These are phyloP conservation scores for Comarum palustre DNA, from an alignment of 306 rosid genomes.

Conservation along the genomic window DNA sequence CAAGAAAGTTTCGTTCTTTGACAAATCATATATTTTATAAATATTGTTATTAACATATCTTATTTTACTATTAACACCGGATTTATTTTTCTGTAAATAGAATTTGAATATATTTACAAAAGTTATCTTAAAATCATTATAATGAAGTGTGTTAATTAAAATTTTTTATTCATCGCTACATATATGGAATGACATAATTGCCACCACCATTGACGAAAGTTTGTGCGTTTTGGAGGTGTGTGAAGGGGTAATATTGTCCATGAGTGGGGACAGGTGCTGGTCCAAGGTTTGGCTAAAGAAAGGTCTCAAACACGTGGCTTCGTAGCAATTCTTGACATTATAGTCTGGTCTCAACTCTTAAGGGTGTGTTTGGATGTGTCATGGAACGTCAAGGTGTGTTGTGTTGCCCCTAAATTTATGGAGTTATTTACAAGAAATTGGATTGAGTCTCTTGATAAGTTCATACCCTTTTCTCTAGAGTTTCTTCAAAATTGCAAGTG, in stretches of 20 bases:
- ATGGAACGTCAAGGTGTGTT: neutral
- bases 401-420: neutral
- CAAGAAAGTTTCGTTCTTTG: neutral
- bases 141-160: too few relatives aligned
- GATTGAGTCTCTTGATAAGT: constrained; percentile 9
- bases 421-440: neutral
- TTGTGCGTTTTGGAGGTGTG: neutral
- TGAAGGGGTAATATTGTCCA: neutral
- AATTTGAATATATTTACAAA: too few relatives aligned
- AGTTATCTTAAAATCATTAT: too few relatives aligned
- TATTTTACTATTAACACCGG: too few relatives aligned
- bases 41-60: too few relatives aligned
- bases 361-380: constrained; percentile 15
- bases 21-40: neutral
- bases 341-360: neutral
- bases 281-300: neutral
- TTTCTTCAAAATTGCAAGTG: neutral
- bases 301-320: constrained; percentile 15
- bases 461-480: neutral
- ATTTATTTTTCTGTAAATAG: too few relatives aligned
- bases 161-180: constrained; percentile 6
- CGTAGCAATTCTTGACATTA: neutral
- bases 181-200: constrained; percentile 13
- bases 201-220: neutral
- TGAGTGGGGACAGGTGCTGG: constrained; percentile 1